Evolutionary conservation across 768 basidiomycete genomes (phyloP).

Genomic region (Psilocybe tampanensis): DNA sequence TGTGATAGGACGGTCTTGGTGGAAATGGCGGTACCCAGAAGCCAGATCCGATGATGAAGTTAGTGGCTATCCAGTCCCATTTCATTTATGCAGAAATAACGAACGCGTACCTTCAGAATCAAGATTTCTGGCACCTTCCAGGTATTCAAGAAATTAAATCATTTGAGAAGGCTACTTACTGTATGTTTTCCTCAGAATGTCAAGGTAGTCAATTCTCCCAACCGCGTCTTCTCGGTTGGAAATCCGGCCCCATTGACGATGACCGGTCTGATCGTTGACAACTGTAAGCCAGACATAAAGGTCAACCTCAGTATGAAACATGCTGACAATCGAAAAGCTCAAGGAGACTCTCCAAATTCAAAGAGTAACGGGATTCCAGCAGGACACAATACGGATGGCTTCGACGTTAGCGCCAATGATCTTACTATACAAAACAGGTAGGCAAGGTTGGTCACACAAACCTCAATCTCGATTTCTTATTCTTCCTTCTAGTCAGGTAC

Average conservation of each 20-base stretch:
- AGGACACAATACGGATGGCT: slow-evolving; percentile 54
- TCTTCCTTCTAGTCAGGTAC: slow-evolving; percentile 26
- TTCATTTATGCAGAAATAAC: background rate
- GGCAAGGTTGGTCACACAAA: background rate
- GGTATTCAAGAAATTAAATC: slow-evolving; percentile 13
- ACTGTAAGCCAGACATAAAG: slow-evolving; percentile 42
- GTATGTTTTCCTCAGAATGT: slow-evolving; percentile 28
- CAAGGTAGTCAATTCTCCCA: slow-evolving; percentile 43
- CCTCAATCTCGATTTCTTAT: background rate
- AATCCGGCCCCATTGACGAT: slow-evolving; percentile 44
- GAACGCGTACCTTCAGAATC: slow-evolving; percentile 26
- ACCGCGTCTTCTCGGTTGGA: slow-evolving; percentile 40
- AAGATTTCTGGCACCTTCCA: slow-evolving; percentile 39
- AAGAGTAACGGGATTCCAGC: slow-evolving; percentile 51
- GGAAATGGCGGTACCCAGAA: slow-evolving; percentile 39
- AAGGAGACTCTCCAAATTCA: slow-evolving; percentile 52
- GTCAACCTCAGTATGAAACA: background rate
- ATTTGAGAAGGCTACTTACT: background rate
- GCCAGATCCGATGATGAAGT: slow-evolving; percentile 50
- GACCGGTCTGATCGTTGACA: slow-evolving; percentile 50
- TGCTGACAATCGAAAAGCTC: slow-evolving; percentile 34
- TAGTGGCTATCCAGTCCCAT: background rate
- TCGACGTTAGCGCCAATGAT: slow-evolving; percentile 40
- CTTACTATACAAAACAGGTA: slow-evolving; percentile 47
- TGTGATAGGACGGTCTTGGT: slow-evolving; percentile 39